phyloP scores from a whole-genome alignment of 169 alveolate species.

The Plasmodium berghei region DNA sequence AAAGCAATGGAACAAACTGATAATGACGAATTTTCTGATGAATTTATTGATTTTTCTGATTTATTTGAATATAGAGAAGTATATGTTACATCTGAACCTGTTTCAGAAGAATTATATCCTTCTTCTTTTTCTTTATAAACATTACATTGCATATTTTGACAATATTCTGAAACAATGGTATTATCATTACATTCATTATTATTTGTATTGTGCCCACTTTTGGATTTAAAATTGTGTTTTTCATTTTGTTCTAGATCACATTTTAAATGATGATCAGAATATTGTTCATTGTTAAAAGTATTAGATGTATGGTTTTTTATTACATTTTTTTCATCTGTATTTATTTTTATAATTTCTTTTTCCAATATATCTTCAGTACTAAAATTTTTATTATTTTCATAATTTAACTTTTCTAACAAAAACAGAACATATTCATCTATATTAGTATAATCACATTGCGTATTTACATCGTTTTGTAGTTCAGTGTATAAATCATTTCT shows the following conservation, averaged over 20 bases:
- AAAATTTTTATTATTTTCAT: conserved; percentile 33
- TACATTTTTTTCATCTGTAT: neutral
- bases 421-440: conserved; percentile 56
- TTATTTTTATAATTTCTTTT: conserved; percentile 31
- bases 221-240: conserved; percentile 1
- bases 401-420: conserved; percentile 48
- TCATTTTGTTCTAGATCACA: neutral
- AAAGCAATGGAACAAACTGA: too few species aligned
- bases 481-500: neutral
- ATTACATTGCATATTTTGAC: neutral
- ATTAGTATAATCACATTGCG: conserved; percentile 48
- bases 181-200: neutral
- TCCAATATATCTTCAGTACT: conserved; percentile 26
- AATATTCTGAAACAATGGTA: too few species aligned
- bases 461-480: conserved; percentile 10
- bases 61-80: conserved; percentile 17
- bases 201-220: neutral
- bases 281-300: conserved; percentile 8
- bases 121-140: neutral
- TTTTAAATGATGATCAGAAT: conserved; percentile 1
- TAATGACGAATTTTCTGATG: conserved; percentile 31
- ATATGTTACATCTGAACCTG: neutral
- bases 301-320: neutral
- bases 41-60: neutral
- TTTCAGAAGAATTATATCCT: neutral